Percentiles rank a stretch among this genome's conserved stretches.
Evolutionary conservation across 2,329 filamentous ascomycete genomes (phyloP).

Genomic region (Epichloe hybrida): DNA sequence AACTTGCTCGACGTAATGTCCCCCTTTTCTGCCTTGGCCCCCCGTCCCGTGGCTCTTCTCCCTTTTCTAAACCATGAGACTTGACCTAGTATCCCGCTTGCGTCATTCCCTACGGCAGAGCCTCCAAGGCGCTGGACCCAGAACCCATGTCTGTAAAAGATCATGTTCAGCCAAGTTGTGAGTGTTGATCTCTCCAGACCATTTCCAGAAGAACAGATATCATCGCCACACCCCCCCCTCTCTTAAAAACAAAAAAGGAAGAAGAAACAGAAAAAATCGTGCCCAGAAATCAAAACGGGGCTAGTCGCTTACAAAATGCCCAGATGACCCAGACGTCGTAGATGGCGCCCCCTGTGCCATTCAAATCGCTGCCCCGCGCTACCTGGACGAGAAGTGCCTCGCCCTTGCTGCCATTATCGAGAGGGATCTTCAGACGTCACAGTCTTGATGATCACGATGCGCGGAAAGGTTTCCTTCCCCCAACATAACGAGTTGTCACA

Average conservation of each 20-base stretch:
- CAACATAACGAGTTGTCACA: too few relatives aligned
- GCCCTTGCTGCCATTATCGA: constrained; percentile 2
- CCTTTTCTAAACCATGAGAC: neutral
- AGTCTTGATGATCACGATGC: neutral
- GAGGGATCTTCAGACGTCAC: neutral
- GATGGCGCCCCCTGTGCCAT: constrained; percentile 32
- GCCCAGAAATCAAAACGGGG: too few relatives aligned
- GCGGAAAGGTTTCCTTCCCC: too few relatives aligned
- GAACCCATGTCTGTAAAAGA: constrained; percentile 2
- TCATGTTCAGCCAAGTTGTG: constrained; percentile 1
- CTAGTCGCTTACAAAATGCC: neutral
- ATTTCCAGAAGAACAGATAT: too few relatives aligned
- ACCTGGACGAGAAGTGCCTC: constrained; percentile 34
- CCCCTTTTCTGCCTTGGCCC: neutral
- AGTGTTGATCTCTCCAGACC: neutral
- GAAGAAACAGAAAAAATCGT: too few relatives aligned
- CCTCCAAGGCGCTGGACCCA: constrained; percentile 9
- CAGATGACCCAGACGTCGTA: constrained; percentile 26
- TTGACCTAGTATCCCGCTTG: constrained; percentile 34
- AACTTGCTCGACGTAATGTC: constrained; percentile 35
- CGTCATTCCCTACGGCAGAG: constrained; percentile 30
- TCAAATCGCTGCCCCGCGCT: constrained; percentile 30
- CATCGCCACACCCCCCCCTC: too few relatives aligned
- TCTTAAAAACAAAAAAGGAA: too few relatives aligned
- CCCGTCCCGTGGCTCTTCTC: neutral